Base-by-base conservation (phyloP, 768 basidiomycete species). In the Suillus sp. region DNA sequence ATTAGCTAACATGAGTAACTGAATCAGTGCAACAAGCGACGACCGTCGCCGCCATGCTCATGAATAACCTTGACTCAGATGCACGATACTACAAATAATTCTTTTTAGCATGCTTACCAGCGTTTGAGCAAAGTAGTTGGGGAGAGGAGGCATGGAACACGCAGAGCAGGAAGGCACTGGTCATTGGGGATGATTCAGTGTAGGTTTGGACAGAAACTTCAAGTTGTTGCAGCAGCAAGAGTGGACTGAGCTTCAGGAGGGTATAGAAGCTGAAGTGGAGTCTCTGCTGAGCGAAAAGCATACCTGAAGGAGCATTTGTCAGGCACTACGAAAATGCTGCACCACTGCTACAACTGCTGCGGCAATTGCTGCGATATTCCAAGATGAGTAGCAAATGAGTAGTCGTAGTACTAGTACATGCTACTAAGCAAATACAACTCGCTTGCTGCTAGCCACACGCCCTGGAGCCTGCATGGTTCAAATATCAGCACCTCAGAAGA, bases 31-130 rank as follows among this genome's bases (percentile, higher is more conserved):
- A n/a, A n/a, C n/a, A n/a, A n/a, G n/a, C n/a, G n/a, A n/a, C n/a
- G n/a, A n/a, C n/a, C n/a, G n/a, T 93, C 93, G 0, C 94, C 94
- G 0, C 87, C n/a, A n/a, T n/a, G 87, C 8, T 88, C 90, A 4
- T 74, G 85, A 40, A 84, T 93, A 53, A 84, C 88, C 42, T 81
- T 95, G 54, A 91, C 94, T n/a, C n/a, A n/a, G n/a, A n/a, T n/a
- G 22, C 87, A 93, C 48, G 95, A 96, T 70, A 87, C 91, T 58
- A 92, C 91, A 18, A 96, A 95, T 73, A 89, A 95, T 69, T 91
- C 95, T 1, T 75, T 93, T 7, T 96, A 91, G 90, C 91, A 92
- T 71, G 85, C 90, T 2, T 83, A 84, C 3, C 77, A 81, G 64
- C 80, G 81, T 65, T 78, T 81, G 30, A 79, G 79, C 62, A 85